Conservation (phyloP, 2,329 filamentous ascomycete genomes). For the Penicillium sp. region DNA sequence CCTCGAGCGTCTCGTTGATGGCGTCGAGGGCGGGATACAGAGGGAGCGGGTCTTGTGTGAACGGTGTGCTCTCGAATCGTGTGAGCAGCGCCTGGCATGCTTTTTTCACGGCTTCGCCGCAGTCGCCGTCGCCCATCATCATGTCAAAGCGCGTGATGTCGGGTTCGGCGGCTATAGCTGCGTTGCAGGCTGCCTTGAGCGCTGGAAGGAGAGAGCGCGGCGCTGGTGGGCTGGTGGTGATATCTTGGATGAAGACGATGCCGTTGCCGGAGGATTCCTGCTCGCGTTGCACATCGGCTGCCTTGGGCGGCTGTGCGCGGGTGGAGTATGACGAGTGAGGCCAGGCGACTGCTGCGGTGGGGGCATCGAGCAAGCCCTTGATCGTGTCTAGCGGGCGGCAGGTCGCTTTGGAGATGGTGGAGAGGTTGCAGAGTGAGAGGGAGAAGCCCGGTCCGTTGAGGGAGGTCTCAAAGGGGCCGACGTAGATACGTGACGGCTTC, state of each 20-base stretch:
- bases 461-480: not conserved
- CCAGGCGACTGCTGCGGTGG: not conserved
- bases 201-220: not conserved
- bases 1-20: not conserved
- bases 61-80: not conserved
- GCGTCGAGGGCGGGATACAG: not conserved
- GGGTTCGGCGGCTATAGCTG: not conserved
- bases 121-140: constrained; percentile 8
- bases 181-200: not conserved
- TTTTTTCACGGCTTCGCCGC: not conserved
- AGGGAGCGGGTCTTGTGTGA: not conserved
- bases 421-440: constrained; percentile 2
- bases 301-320: no score
- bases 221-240: not conserved
- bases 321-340: not conserved
- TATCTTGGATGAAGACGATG: not conserved
- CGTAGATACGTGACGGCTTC: not conserved
- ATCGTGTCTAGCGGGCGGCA: not conserved
- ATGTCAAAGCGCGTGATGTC: constrained; percentile 2
- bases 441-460: constrained; percentile 6
- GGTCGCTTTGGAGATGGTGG: not conserved
- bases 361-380: not conserved
- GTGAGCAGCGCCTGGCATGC: not conserved
- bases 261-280: not conserved
- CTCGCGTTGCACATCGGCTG: no score